Percentiles rank a stretch among this genome's conserved stretches.
These are phyloP conservation scores for Neoascochyta sp. DNA, from an alignment of 2,329 filamentous ascomycete genomes.

Conservation along the genomic window DNA sequence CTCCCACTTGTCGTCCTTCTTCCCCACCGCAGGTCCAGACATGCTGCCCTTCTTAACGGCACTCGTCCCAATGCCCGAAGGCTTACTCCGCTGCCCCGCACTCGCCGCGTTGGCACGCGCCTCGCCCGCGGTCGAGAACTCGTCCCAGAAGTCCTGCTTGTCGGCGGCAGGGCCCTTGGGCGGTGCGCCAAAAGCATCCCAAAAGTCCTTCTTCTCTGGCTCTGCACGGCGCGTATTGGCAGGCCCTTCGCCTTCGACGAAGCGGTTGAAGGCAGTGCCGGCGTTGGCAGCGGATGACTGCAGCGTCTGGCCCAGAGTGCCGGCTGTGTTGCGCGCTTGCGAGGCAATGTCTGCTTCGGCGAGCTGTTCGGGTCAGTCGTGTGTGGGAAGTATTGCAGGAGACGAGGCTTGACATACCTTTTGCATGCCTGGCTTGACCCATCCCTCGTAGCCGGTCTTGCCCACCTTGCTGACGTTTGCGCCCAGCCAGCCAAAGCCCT, in stretches of 20 bases:
- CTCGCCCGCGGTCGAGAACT: constrained; percentile 40
- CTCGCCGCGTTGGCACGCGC: constrained; percentile 17
- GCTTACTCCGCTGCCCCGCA: constrained; percentile 35
- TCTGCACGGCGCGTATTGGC: constrained; percentile 34
- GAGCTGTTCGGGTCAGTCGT: constrained; percentile 52
- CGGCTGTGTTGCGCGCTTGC: constrained; percentile 58
- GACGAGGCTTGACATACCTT: constrained; percentile 55
- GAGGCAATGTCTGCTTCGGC: constrained; percentile 60
- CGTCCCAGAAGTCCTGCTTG: constrained; percentile 54
- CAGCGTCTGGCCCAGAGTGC: constrained; percentile 58
- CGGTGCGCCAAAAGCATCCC: constrained; percentile 65
- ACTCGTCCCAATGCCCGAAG: constrained; percentile 58
- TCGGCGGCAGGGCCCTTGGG: constrained; percentile 49
- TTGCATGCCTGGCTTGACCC: constrained; percentile 87
- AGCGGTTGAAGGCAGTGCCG: constrained; percentile 75
- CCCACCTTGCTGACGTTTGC: constrained; percentile 84
- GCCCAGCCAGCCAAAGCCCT: constrained; percentile 92
- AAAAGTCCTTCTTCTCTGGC: constrained; percentile 59
- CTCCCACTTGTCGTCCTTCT: constrained; percentile 57
- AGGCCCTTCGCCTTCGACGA: constrained; percentile 69
- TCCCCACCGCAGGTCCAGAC: constrained; percentile 24
- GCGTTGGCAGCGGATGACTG: constrained; percentile 66
- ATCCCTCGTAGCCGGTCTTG: constrained; percentile 84
- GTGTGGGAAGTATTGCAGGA: not conserved
- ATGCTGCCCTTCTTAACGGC: constrained; percentile 55